Evolutionary conservation across 768 basidiomycete genomes (phyloP).

Genomic region (Lentinula sp.): DNA sequence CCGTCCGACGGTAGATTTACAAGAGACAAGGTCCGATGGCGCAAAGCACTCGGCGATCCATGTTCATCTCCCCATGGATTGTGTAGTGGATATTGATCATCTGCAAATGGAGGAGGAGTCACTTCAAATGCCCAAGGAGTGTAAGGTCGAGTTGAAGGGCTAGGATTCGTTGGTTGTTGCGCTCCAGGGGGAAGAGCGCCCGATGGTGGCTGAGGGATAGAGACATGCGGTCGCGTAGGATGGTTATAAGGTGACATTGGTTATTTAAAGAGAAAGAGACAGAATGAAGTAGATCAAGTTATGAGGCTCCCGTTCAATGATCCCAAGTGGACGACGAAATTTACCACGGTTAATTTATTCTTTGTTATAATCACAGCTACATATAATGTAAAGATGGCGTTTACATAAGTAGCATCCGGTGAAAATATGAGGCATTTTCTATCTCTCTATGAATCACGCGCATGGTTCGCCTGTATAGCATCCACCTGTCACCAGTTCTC

Average conservation of each 20-base stretch:
- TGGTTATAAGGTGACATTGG: neutral
- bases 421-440: no score
- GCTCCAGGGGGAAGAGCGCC: constrained; percentile 31
- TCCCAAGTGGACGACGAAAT: neutral
- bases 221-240: neutral
- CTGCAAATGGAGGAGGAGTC: constrained; percentile 13
- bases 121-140: constrained; percentile 25
- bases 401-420: no score
- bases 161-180: constrained; percentile 23
- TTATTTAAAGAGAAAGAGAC: neutral
- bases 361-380: no score
- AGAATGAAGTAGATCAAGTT: neutral
- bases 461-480: no score
- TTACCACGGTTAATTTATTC: neutral
- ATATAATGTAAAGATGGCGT: no score
- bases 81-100: constrained; percentile 13
- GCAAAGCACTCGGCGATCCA: constrained; percentile 13
- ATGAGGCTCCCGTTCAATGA: neutral
- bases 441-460: no score
- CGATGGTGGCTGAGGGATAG: neutral
- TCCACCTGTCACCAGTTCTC: no score
- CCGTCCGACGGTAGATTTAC: constrained; percentile 15
- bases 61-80: constrained; percentile 27
- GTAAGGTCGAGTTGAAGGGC: constrained; percentile 20
- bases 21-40: constrained; percentile 28